Evolutionary conservation across 169 alveolate species (phyloP), one percentile per base, ranked within the genome.

Genomic region (Haemoproteus tartakovskyi): DNA sequence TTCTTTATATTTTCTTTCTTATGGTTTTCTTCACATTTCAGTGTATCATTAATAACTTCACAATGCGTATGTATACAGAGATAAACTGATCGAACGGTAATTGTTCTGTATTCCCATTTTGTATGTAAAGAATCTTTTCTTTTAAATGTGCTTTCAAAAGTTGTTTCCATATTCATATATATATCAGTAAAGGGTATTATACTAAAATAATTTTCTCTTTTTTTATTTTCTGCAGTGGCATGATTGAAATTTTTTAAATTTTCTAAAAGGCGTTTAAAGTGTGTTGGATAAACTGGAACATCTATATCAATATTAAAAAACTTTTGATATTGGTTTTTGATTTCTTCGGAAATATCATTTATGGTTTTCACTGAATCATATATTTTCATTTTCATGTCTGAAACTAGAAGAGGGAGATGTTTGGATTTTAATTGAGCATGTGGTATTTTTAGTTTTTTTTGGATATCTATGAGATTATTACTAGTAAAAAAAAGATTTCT

Each of bases 351-450:
- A 12, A 22, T 56, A 27, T 57, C 37, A 4, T 24, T 26, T 24
- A 70, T 60, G 2, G 14, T 41, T 45, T 56, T 56, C 30, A 56
- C 57, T 30, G 84, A 22, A 16, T 70, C 37, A 19, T 12, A 30
- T 11, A 70, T 60, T 8, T 52, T 60, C 21, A 19, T 14, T 36
- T 40, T 52, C 37, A 27, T 56, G 0, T 57, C 5, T 43, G 54
- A 60, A 16, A 50, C 48, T 56, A 70, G 11, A 6, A 46, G 30
- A 41, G 50, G 26, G 4, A 70, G 45, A 45, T 41, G 2, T 60
- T 70, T 62, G 22, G 84, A 70, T 48, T 70, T 70, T 47, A 70
- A 11, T 43, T 56, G 43, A 24, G 84, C 54, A 45, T 70, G 84
- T 0, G 84, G 84, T 5, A 70, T 57, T 47, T 70, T 62, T 24